Evolutionary conservation across 106 monocot species (phyloP).

Genomic region (Vanilla planifolia): DNA sequence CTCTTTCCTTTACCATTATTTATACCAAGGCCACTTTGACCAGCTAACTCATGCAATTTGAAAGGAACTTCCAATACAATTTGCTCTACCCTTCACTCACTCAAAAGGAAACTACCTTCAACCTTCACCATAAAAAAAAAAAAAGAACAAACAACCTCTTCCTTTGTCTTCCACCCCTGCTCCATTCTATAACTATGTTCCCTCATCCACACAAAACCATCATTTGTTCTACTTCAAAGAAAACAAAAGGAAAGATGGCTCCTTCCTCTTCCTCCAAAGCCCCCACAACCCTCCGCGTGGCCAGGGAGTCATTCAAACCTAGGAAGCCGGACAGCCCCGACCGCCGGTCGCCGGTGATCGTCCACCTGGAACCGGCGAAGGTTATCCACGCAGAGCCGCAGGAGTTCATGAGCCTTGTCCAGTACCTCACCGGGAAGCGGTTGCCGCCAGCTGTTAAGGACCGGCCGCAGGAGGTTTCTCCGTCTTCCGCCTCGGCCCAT

Average conservation of each 20-base stretch:
- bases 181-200: background rate
- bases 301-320: background rate
- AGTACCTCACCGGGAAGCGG: background rate
- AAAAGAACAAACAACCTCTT: too few species aligned
- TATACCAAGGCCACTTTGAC: background rate
- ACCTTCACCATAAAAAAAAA: too few species aligned
- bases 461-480: too few species aligned
- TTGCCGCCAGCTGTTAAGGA: too few species aligned
- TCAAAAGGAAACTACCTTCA: background rate
- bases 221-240: too few species aligned
- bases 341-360: conserved; percentile 3
- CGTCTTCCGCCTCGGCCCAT: background rate
- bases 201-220: background rate
- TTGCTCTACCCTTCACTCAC: background rate
- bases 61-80: background rate
- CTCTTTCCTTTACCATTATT: conserved; percentile 1
- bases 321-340: background rate
- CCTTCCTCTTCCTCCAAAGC: background rate
- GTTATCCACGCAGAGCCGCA: conserved; percentile 2
- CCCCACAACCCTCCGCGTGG: background rate
- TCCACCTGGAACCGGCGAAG: background rate
- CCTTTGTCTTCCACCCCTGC: background rate
- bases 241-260: background rate
- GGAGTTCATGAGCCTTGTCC: background rate
- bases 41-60: background rate